A percentile compares a stretch with the other conserved stretches of the same genome.
Conservation (phyloP, 768 basidiomycete genomes). For the Tubosaeta sp. region DNA sequence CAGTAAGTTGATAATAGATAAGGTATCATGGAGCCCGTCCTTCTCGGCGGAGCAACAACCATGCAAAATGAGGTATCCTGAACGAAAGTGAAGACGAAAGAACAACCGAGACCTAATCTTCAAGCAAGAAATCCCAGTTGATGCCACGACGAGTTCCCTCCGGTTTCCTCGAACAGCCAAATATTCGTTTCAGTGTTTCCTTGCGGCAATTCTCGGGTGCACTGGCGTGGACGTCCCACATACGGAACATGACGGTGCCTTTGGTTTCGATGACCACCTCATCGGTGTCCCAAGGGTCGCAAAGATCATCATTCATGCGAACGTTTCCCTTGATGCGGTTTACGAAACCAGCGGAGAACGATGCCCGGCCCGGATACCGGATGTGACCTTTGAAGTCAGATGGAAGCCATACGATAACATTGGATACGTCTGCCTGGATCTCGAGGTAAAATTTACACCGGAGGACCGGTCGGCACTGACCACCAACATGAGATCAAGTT, state of each 20-base stretch:
- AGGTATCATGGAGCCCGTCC: constrained; percentile 7
- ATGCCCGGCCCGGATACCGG: constrained; percentile 45
- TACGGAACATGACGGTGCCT: constrained; percentile 63
- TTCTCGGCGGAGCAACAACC: constrained; percentile 5
- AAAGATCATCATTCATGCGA: constrained; percentile 41
- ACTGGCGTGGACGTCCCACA: constrained; percentile 73
- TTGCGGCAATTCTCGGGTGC: constrained; percentile 59
- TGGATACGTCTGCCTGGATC: constrained; percentile 58
- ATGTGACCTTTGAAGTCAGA: constrained; percentile 76
- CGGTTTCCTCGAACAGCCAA: constrained; percentile 51
- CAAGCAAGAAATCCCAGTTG: constrained; percentile 78
- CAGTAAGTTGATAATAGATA: constrained; percentile 18
- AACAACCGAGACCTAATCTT: constrained; percentile 42
- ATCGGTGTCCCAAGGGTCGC: constrained; percentile 43
- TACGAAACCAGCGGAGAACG: constrained; percentile 68
- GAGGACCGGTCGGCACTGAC: constrained; percentile 54
- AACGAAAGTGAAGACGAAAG: constrained; percentile 10
- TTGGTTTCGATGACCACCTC: constrained; percentile 59
- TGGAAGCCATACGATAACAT: constrained; percentile 73
- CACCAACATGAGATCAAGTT: constrained; percentile 1
- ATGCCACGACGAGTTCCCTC: constrained; percentile 44
- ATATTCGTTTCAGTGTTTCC: constrained; percentile 62
- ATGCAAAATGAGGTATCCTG: constrained; percentile 6
- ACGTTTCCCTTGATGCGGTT: constrained; percentile 61
- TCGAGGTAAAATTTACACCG: constrained; percentile 61